Conservation (phyloP, 257 asterid genomes). For the Solanum etuberosum region DNA sequence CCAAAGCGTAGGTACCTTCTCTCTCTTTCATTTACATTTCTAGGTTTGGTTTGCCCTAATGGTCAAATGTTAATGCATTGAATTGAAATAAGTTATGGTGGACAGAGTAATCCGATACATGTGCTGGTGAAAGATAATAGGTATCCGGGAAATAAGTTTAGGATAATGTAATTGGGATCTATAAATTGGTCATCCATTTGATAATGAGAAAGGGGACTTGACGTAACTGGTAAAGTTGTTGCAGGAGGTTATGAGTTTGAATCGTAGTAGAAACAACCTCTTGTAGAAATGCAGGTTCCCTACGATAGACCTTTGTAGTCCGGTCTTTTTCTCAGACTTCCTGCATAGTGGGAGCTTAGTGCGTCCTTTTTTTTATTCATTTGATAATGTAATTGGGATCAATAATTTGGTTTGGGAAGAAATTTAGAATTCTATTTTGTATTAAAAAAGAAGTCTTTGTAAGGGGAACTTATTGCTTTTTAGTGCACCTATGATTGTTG, state of each 20-base stretch:
- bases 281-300: background rate
- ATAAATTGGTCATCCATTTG: background rate
- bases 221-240: background rate
- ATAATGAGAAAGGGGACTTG: background rate
- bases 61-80: background rate
- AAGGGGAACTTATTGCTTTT: background rate
- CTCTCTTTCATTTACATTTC: background rate
- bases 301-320: background rate
- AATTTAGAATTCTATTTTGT: background rate
- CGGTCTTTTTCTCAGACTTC: background rate
- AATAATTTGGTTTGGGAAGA: background rate
- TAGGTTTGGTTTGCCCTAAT: background rate
- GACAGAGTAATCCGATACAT: background rate
- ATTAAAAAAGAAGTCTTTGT: background rate
- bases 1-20: constrained; percentile 41
- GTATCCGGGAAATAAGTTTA: background rate
- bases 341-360: background rate
- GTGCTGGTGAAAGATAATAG: background rate
- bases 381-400: background rate
- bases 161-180: background rate
- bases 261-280: background rate
- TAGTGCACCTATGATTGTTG: background rate
- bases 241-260: background rate
- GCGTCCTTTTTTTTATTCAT: background rate
- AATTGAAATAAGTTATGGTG: background rate